Base-by-base conservation (phyloP, 257 asterid genomes). In the Solanum okadae region DNA sequence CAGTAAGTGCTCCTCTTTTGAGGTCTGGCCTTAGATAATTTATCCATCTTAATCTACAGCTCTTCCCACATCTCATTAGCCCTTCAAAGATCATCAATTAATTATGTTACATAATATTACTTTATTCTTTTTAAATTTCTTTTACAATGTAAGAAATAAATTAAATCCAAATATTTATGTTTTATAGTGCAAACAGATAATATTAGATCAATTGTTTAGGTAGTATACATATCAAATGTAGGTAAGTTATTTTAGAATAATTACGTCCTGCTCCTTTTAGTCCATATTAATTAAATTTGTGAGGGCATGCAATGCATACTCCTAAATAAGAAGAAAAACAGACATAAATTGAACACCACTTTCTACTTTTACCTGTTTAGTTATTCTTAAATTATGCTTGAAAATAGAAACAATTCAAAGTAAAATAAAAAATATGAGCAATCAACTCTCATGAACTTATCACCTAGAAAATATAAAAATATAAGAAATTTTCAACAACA, bases 21-120 rank as follows among this genome's bases (percentile, higher is more conserved):
- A 96, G 93, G 88, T 95, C 98, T 6, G 98, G 98, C 90, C 98
- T 93, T 3, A 95, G 75, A 86, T 96, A 96, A 83, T 96, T 95
- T 56, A 96, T 94, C 98, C 98, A 95, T 90, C 98, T 94, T 37
- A 95, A n/a, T 89, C 98, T 89, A 86, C 98, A 95, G 76, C 98
- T 95, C 93, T 95, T 94, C 12, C 98, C 98, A 16, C 98, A 96
- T 90, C 98, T 95, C 95, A 91, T 93, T 90, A 96, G 81, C 86
- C 98, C 98, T 95, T 86, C 87, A 87, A 52, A 15, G 10, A 38
- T 29, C 63, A 71, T 16, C 68, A 12, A 67, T 27, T 14, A 70
- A 65, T 37, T 85, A 37, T 25, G 16, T 25, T 42, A 2, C 65
- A 42, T 25, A 14, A 25, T 13, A 25, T 14, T 29, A 68, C 18